Evolutionary conservation across 73 alveolate genomes (phyloP), one percentile per base, ranked within the genome.

Genomic region (Blepharisma japonicum): DNA sequence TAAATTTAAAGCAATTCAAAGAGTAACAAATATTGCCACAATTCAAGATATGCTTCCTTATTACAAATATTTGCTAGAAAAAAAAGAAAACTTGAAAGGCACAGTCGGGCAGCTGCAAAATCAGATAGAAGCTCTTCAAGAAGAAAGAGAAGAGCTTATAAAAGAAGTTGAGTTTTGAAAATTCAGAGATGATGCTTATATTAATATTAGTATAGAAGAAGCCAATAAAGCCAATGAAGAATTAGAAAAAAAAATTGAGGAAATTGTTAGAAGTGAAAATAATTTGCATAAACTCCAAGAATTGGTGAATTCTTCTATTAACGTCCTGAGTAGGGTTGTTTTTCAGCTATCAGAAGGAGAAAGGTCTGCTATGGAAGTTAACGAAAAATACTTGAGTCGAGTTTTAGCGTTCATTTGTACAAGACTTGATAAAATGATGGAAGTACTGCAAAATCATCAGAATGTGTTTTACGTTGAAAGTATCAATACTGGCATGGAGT

Each of bases 31-130:
- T 61, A 61, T n/a, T 25, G 14, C 74, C 0, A 61, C n/a, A 2
- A 61, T 61, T 18, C 47, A 61, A 61, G 74, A 61, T 61, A 39
- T 61, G 11, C 74, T 61, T 14, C 74, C 74, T 61, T 61, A 61
- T 61, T 61, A 18, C 47, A 25, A 20, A 9, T 61, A 61, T 25
- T 61, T 61, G 46, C 74, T 14, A 61, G 47, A 61, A 8, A 61
- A 18, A 20, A n/a, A 25, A 9, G 46, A 61, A 18, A 61, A 25
- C 5, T 39, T 61, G 14, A n/a, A 2, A 25, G 5, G 47, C 14
- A 61, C 74, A 14, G 18, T 61, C 5, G 47, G 23, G 14, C 47
- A 61, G 18, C 23, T 39, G 39, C 23, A 14, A 25, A 25, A 61
- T 14, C 14, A 20, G 46, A 14, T 14, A 61, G 74, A 61, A 61